Percentiles rank a stretch among this genome's conserved stretches.
These are phyloP conservation scores for Mycena rebaudengoi DNA, from an alignment of 768 basidiomycete genomes.

Conservation along the genomic window DNA sequence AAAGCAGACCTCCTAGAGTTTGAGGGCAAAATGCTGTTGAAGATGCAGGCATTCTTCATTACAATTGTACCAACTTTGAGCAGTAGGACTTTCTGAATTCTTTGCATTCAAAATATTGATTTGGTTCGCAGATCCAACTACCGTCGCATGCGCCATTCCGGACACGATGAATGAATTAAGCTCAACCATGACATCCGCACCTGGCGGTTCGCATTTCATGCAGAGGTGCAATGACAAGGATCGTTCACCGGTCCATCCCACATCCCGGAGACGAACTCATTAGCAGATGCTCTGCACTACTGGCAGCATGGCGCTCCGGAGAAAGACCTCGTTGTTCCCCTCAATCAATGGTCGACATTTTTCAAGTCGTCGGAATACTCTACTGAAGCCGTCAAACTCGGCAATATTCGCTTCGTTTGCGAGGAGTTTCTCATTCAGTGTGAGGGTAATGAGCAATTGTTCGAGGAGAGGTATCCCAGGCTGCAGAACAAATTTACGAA, in stretches of 20 bases:
- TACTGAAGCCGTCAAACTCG: constrained; percentile 9
- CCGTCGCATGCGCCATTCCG: too few species aligned
- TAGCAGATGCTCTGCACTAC: constrained; percentile 29
- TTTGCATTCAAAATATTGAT: too few species aligned
- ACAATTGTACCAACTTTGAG: too few species aligned
- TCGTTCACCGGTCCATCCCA: background rate
- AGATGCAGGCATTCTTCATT: too few species aligned
- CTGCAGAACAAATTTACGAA: constrained; percentile 7
- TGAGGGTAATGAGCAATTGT: background rate
- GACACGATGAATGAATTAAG: too few species aligned
- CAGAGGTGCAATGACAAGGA: too few species aligned
- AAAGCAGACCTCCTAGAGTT: too few species aligned
- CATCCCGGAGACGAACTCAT: constrained; percentile 23
- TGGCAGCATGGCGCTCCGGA: constrained; percentile 23
- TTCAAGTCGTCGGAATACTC: constrained; percentile 18
- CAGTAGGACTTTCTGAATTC: too few species aligned
- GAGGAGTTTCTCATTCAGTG: background rate
- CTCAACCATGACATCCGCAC: too few species aligned
- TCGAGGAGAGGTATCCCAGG: constrained; percentile 4
- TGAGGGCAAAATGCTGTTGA: too few species aligned
- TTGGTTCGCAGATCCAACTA: too few species aligned
- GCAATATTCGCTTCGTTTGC: constrained; percentile 13
- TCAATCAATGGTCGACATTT: constrained; percentile 19
- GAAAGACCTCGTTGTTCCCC: constrained; percentile 19
- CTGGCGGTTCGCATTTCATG: too few species aligned